Evolutionary conservation across 768 basidiomycete species (phyloP), one percentile per base, ranked within the genome.

Genomic region (Cystofilobasidium capitatum): DNA sequence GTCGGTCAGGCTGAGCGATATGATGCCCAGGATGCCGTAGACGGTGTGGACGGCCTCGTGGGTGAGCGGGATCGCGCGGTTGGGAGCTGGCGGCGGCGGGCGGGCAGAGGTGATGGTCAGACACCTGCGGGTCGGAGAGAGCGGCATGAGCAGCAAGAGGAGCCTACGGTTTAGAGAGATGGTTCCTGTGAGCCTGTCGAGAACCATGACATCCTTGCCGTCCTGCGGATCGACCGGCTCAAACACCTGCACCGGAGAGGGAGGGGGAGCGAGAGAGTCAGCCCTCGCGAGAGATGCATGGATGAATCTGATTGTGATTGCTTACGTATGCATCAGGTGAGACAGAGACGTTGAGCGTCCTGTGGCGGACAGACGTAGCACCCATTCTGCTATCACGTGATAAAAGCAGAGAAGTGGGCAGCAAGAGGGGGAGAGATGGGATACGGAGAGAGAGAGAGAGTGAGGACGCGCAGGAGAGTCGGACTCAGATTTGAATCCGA

Each of bases 1-100:
- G 78, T 98, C 96, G 74, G 93, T 78, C 5, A 78, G 77, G 4
- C 79, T 74, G 17, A 82, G 74, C 10, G 77, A 77, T 33, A 81
- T 72, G 51, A 80, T 74, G n/a, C 81, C 81, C 59, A 82, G 74
- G 35, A 82, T 77, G 45, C 81, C 81, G 72, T 78, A 80, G 44
- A 79, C 77, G 13, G 78, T 75, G 22, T 79, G 74, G 31, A 79
- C 78, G 65, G 77, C 75, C 59, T 79, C 78, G 10, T 71, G 67
- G 7, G 73, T 62, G 0, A 74, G 73, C 9, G 76, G 72, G 1
- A 76, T 75, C 20, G 66, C 60, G 16, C 55, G 45, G 10, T 35
- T 47, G 6, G 61, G 49, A 29, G 59, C 54, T 64, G 51, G 58
- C 71, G 49, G 8, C 22, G 9, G 9, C 16, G n/a, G 14, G n/a